Conservation (phyloP, 2,329 filamentous ascomycete species). For the Botrytis sinoallii region DNA sequence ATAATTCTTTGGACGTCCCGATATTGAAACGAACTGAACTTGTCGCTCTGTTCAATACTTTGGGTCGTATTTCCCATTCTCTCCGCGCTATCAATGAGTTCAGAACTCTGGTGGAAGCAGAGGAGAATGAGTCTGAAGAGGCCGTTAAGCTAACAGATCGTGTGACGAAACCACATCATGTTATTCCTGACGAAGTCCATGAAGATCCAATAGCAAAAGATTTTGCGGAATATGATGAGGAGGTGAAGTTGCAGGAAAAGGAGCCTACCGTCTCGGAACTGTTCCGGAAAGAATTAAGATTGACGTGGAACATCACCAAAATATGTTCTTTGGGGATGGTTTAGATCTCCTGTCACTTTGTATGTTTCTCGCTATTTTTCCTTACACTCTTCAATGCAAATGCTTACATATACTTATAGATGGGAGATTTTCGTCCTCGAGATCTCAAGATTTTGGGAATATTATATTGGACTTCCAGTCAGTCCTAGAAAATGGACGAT, state of each 20-base stretch:
- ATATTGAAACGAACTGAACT: slow-evolving; percentile 83
- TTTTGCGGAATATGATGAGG: slow-evolving; percentile 41
- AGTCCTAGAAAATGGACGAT: slow-evolving; percentile 52
- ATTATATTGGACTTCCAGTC: slow-evolving; percentile 61
- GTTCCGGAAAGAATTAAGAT: slow-evolving; percentile 60
- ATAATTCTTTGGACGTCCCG: slow-evolving; percentile 58
- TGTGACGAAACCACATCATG: slow-evolving; percentile 44
- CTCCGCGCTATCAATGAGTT: slow-evolving; percentile 74
- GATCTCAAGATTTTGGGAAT: slow-evolving; percentile 53
- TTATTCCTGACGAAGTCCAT: slow-evolving; percentile 33
- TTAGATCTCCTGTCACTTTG: slow-evolving; percentile 63
- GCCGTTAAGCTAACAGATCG: slow-evolving; percentile 31
- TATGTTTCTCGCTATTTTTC: slow-evolving; percentile 46
- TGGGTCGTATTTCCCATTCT: slow-evolving; percentile 81
- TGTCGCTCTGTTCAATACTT: slow-evolving; percentile 91
- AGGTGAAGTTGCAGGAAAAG: slow-evolving; percentile 34
- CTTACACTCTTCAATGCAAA: neutral
- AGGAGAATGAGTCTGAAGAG: slow-evolving; percentile 34
- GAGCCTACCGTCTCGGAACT: slow-evolving; percentile 49
- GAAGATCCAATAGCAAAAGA: slow-evolving; percentile 42
- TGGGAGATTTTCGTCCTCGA: slow-evolving; percentile 53
- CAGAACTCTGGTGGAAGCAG: slow-evolving; percentile 49
- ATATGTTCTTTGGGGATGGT: slow-evolving; percentile 69
- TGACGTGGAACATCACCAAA: slow-evolving; percentile 61
- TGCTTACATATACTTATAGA: slow-evolving; percentile 38